Evolutionary conservation across 441 rosid genomes (phyloP).

Genomic region (Kokia cookei): DNA sequence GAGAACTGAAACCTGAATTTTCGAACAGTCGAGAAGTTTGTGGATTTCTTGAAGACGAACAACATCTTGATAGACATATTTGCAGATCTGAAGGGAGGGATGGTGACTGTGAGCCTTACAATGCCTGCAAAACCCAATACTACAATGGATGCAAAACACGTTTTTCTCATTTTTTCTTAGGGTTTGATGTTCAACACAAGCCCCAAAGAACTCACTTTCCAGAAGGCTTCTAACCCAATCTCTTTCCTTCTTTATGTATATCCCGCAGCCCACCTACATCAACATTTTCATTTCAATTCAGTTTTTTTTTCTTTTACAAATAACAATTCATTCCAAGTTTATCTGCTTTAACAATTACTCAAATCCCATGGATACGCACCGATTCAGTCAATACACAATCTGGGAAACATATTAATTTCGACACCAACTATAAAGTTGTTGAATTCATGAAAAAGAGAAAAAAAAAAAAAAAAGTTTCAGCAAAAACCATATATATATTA

Average conservation of each 20-base stretch:
- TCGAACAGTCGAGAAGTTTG: conserved; percentile 69
- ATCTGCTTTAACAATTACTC: no score
- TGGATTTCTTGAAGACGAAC: conserved; percentile 77
- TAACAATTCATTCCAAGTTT: neutral
- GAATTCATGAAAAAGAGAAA: neutral
- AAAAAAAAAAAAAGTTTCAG: neutral
- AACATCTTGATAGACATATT: conserved; percentile 83
- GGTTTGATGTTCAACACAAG: conserved; percentile 48
- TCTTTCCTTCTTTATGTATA: conserved; percentile 20
- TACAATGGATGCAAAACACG: conserved; percentile 76
- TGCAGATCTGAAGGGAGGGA: conserved; percentile 85
- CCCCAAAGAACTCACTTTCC: conserved; percentile 46
- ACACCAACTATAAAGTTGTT: neutral
- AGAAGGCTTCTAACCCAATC: conserved; percentile 59
- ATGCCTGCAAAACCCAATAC: conserved; percentile 51
- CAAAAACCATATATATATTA: neutral
- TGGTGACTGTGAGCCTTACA: conserved; percentile 57
- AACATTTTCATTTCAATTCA: no score
- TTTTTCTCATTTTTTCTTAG: conserved; percentile 71
- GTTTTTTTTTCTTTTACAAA: neutral
- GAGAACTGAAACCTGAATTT: conserved; percentile 63
- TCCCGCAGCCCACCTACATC: conserved; percentile 42
- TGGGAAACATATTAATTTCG: no score
- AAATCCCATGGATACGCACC: no score
- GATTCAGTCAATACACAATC: neutral